Percentiles rank a stretch among this genome's conserved stretches.
Evolutionary conservation across 1,139 yeast species (phyloP).

Genomic region (Candida sanyaensis): DNA sequence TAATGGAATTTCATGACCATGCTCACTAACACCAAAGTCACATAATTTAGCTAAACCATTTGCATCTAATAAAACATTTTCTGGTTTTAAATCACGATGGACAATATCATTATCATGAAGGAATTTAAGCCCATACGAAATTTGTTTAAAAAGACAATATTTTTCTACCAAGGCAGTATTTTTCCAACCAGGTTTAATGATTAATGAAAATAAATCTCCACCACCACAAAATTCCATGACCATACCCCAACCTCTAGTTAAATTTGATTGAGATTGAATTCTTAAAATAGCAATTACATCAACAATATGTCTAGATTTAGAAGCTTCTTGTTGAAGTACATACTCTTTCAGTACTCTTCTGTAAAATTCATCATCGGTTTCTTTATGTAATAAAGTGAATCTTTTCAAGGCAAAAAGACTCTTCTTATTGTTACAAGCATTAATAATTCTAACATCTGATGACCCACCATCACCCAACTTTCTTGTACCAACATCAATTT

Average conservation of each 20-base stretch:
- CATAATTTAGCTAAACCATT: constrained; percentile 68
- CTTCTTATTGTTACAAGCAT: constrained; percentile 42
- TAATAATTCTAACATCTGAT: constrained; percentile 59
- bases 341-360: constrained; percentile 64
- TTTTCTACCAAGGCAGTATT: constrained; percentile 47
- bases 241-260: constrained; percentile 78
- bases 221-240: constrained; percentile 66
- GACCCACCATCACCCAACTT: constrained; percentile 75
- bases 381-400: constrained; percentile 60
- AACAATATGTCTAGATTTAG: constrained; percentile 58
- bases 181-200: constrained; percentile 51
- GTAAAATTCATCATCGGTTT: constrained; percentile 67
- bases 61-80: constrained; percentile 55
- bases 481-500: constrained; percentile 48
- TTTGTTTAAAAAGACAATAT: constrained; percentile 63
- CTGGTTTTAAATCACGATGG: constrained; percentile 70
- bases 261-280: constrained; percentile 54
- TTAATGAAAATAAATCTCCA: constrained; percentile 49
- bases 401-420: constrained; percentile 60
- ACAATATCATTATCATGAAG: constrained; percentile 60
- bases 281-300: constrained; percentile 56
- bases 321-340: constrained; percentile 55
- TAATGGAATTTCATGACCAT: constrained; percentile 58
- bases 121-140: constrained; percentile 51
- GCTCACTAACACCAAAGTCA: constrained; percentile 75